Base-by-base conservation (phyloP, 2,329 filamentous ascomycete genomes). In the Ophiostoma sp. region DNA sequence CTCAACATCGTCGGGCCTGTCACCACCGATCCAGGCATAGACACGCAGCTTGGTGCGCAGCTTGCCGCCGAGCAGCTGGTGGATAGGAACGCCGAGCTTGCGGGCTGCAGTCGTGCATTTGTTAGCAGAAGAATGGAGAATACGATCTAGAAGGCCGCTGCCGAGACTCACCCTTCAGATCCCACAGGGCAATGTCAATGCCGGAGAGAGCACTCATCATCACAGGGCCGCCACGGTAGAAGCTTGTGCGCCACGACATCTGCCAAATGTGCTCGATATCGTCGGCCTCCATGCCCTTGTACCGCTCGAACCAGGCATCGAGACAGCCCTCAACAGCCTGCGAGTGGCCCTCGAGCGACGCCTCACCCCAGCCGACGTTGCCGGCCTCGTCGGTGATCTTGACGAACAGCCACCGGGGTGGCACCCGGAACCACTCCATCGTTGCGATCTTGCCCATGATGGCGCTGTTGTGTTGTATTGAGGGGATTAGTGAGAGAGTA, bases 251-350 rank as follows among this genome's bases (percentile, higher is more conserved):
- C 87, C 88, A 92, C 68, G 87, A 85, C 77, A 85, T 85, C 79
- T 92, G 90, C 91, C 91, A 92, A 73, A 92, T 88, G 78, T 92
- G 88, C 78, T 92, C 90, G 75, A 92, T 92, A 74, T 91, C 87
- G 79, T 91, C 88, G 63, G 90, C 90, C 78, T 92, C 89, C 76
- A 88, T 85, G 7, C 89, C 90, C 25, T 85, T 80, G 75, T 90
- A 86, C 45, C 88, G 82, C 64, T 85, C 84, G 71, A 84, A 86
- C 79, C 89, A 88, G 63, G 88, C 89, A 78, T 91, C 86, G 39
- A 92, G 81, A 66, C 87, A 87, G 4, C 90, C 90, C 78, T 92
- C 90, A 1, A 92, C 88, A 15, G 89, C 89, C 75, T 90, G 84
- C 1, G 87, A 88, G 76, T 92, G 90, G 0, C 90, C 90, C 80